Base-by-base conservation (phyloP, 148 eudicot species). In the Rhododendron kiyosumense region DNA sequence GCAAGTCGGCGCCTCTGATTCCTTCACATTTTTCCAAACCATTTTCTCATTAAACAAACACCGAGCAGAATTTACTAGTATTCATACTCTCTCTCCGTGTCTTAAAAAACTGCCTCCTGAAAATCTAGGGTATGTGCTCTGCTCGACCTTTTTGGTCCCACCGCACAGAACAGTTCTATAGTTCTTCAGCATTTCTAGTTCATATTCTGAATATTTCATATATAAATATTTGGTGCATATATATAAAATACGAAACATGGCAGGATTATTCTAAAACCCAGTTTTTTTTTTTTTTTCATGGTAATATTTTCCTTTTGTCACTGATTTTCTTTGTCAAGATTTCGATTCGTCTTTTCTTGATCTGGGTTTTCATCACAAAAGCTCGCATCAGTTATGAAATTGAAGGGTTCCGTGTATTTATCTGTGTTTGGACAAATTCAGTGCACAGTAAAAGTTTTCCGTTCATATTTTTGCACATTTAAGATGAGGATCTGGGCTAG, bases 1-100 rank as follows among this genome's bases (percentile, higher is more conserved):
- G 54, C 81, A 78, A 78, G 81, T 78, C 79, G 46, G 78, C 4
- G 81, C 26, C 81, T 41, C n/a, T 38, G 81, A 78, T 78, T 22
- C 28, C 54, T 45, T 22, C 0, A 4, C 81, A 78, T 38, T 78
- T 32, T 45, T 46, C 12, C 3, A 0, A 45, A 24, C 54, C 48
- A 54, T 54, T 78, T 78, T 78, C 81, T 45, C 79, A 36, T 20
- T 75, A 75, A 75, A 75, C 79, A 38, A 75, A 38, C 79, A 18
- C 79, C 11, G 18, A 18, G 10, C 79, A 36, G 34, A 78, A 78
- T 24, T 41, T 78, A 8, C 51, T 8, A 57, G n/a, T 57, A 22
- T 45, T 78, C 48, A 76, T 38, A 32, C 34, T 32, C 34, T 32
- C 34, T 32, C 76, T 71, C 8, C 5, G 8, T 71, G 76, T 71